Evolutionary conservation across 2,329 filamentous ascomycete species (phyloP).

Genomic region (Cercospora berteroae): DNA sequence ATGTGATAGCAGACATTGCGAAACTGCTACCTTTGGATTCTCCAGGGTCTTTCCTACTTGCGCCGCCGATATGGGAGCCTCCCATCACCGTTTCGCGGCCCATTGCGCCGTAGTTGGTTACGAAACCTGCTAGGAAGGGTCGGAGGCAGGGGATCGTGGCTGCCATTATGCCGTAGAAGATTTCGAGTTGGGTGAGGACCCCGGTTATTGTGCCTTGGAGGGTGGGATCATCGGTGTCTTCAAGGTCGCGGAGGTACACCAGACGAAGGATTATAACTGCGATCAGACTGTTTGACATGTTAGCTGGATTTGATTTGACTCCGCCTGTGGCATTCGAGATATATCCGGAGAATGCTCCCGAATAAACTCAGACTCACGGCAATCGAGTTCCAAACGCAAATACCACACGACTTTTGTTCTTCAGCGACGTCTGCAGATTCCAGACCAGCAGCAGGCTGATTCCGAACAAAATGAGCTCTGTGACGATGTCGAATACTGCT

Average conservation of each 20-base stretch:
- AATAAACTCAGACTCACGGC: slow-evolving; percentile 32
- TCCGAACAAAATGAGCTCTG: slow-evolving; percentile 41
- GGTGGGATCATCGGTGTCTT: slow-evolving; percentile 39
- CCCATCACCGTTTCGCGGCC: slow-evolving; percentile 16
- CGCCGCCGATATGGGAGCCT: slow-evolving; percentile 15
- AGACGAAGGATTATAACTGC: slow-evolving; percentile 42
- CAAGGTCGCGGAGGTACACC: slow-evolving; percentile 36
- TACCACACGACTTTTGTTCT: slow-evolving; percentile 43
- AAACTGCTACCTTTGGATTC: slow-evolving; percentile 15
- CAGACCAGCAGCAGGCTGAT: slow-evolving; percentile 42
- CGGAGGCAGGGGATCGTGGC: slow-evolving; percentile 46
- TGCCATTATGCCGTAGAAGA: slow-evolving; percentile 44
- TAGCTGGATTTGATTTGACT: neutral
- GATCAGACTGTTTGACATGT: slow-evolving; percentile 38
- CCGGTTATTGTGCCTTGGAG: slow-evolving; percentile 39
- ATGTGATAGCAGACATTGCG: neutral
- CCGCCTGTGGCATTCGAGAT: neutral
- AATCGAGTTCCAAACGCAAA: slow-evolving; percentile 45
- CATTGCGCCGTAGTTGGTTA: slow-evolving; percentile 25
- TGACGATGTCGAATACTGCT: slow-evolving; percentile 42
- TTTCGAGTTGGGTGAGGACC: slow-evolving; percentile 43
- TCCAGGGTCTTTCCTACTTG: neutral
- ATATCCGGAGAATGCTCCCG: neutral
- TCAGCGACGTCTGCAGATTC: slow-evolving; percentile 40
- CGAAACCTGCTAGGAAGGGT: slow-evolving; percentile 38